Evolutionary conservation across 2,329 filamentous ascomycete species (phyloP), one percentile per base, ranked within the genome.

Genomic region (Fusarium marasasianum): DNA sequence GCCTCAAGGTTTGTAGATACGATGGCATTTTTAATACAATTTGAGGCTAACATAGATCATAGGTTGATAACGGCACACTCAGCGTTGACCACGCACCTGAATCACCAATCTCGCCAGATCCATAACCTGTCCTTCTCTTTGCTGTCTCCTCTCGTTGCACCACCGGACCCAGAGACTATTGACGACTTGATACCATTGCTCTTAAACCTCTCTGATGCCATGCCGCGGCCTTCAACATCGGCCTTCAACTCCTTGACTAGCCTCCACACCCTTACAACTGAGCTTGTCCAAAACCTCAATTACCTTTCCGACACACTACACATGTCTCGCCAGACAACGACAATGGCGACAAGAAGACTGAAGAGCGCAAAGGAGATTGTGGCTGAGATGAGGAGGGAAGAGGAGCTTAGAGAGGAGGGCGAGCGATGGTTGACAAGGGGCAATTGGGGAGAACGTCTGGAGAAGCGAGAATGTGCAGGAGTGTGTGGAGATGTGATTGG

Each of bases 301-400:
- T 93, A 94, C 75, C 87, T 99, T 9, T 94, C 94, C 12, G 96
- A 99, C 81, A 95, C 94, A 8, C 87, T 99, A 40, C 96, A 98
- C 82, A 98, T 98, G 92, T 95, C 93, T 38, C 91, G 94, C 18
- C 96, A 98, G 82, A 93, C 94, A 3, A 96, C 94, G 1, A 93
- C 91, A 7, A 92, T 93, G 15, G 96, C 96, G 4, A 91, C 92
- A 6, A 88, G 96, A 63, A 90, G 94, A 50, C 85, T 99, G 58
- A 92, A 93, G 76, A 93, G 91, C 41, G 95, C 94, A 12, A 93
- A 92, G 77, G 95, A 97, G 80, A 90, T 97, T 69, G 92, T 98
- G 4, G 90, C 91, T 5, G 96, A 98, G 77, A 92, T 98, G 86
- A 90, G 92, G 73, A 90, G 90, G 66, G 96, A 98, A 78, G 91